Conservation (phyloP, 1,284 basidiomycete genomes). For the Phellopilus nigrolimitatus region DNA sequence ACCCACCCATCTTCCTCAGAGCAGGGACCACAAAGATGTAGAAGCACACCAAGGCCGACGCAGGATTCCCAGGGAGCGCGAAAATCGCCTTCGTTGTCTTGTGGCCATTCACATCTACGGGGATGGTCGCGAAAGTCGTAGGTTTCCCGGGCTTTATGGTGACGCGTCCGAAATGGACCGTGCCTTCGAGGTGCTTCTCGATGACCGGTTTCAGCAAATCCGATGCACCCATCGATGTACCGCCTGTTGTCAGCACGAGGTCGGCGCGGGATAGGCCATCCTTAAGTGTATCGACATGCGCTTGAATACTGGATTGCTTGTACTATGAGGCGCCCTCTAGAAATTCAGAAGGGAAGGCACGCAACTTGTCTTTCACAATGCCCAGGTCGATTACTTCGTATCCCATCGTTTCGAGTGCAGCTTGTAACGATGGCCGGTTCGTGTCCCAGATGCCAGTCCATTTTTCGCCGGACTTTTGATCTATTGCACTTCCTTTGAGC, state of each 20-base stretch:
- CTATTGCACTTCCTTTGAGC: conserved; percentile 6
- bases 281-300: conserved; percentile 55
- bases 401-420: conserved; percentile 66
- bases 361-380: conserved; percentile 70
- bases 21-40: conserved; percentile 82
- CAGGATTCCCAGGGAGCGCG: conserved; percentile 86
- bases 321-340: background rate
- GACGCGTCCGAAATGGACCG: conserved; percentile 76
- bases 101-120: conserved; percentile 29
- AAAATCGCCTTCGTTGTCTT: conserved; percentile 58
- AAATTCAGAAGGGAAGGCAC: conserved; percentile 18
- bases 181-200: conserved; percentile 70
- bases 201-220: conserved; percentile 87
- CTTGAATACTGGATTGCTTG: conserved; percentile 42
- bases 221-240: conserved; percentile 86
- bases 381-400: conserved; percentile 80
- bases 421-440: conserved; percentile 74
- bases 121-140: conserved; percentile 82
- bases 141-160: conserved; percentile 75
- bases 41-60: conserved; percentile 85
- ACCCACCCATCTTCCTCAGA: conserved; percentile 69
- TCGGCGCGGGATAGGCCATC: conserved; percentile 62
- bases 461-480: conserved; percentile 31
- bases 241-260: conserved; percentile 79
- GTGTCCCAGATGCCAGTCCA: conserved; percentile 80